These are phyloP conservation scores for Rhizoclosmatium sp. DNA, from an alignment of 192 early-diverging fungal genomes.

Conservation along the genomic window DNA sequence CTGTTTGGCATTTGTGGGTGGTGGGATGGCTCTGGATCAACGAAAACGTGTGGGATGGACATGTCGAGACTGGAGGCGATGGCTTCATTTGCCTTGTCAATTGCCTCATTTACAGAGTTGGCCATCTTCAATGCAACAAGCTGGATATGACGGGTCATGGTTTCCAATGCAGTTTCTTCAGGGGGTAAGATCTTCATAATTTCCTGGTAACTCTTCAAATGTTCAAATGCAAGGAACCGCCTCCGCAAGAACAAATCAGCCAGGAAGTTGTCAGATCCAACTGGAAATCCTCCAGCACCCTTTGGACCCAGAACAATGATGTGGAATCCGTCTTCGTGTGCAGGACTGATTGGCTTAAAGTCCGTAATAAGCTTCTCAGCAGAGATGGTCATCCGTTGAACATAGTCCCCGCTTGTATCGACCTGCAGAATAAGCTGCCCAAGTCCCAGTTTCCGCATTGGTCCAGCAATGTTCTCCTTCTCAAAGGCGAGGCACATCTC, in stretches of 20 bases:
- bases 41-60: neutral
- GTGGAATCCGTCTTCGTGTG: neutral
- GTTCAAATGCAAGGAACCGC: slow-evolving; percentile 12
- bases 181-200: slow-evolving; percentile 19
- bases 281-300: slow-evolving; percentile 5
- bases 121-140: neutral
- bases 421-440: slow-evolving; percentile 9
- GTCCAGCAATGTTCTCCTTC: neutral
- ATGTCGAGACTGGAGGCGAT: neutral
- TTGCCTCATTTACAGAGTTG: neutral
- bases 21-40: neutral
- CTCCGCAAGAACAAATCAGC: slow-evolving; percentile 32
- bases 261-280: slow-evolving; percentile 22
- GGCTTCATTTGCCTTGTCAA: neutral
- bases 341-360: neutral
- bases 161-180: neutral
- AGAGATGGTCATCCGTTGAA: slow-evolving; percentile 5
- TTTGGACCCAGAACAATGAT: slow-evolving; percentile 3
- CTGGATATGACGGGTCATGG: slow-evolving; percentile 17
- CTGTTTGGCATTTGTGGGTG: neutral
- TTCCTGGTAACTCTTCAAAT: slow-evolving; percentile 33
- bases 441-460: neutral
- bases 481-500: neutral
- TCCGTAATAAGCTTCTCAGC: neutral
- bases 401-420: slow-evolving; percentile 17